A percentile compares a stretch with the other conserved stretches of the same genome.
phyloP scores from a whole-genome alignment of 768 basidiomycete species.

The Boletus sensibilis region DNA sequence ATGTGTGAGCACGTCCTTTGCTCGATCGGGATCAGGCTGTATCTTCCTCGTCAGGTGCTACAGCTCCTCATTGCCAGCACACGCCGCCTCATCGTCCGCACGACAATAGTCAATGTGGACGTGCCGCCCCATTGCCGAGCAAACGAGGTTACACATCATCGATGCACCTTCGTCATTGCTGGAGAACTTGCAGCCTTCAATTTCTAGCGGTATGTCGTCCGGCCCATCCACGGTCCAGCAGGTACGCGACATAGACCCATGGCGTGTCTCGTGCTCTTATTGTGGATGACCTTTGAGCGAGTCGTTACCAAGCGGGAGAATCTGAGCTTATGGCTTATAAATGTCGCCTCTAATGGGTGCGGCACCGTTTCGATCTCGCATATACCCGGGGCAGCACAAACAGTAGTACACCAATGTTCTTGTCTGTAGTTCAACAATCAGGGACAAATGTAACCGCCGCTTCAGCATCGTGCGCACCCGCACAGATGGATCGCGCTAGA shows the following conservation, averaged over 20 bases:
- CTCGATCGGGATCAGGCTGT: slow-evolving; percentile 43
- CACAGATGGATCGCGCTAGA: slow-evolving; percentile 48
- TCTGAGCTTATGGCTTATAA: slow-evolving; percentile 34
- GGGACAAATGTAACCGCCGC: not conserved
- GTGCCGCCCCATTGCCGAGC: slow-evolving; percentile 55
- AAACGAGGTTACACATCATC: slow-evolving; percentile 61
- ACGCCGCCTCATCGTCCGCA: slow-evolving; percentile 35
- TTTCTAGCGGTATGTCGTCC: slow-evolving; percentile 49
- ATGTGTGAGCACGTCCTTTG: slow-evolving; percentile 58
- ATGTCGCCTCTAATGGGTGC: slow-evolving; percentile 61
- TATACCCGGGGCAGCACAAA: slow-evolving; percentile 47
- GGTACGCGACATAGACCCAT: slow-evolving; percentile 61
- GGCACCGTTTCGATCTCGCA: slow-evolving; percentile 61
- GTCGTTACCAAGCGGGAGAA: not conserved
- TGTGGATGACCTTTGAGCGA: slow-evolving; percentile 51
- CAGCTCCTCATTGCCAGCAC: slow-evolving; percentile 40
- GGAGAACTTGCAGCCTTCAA: slow-evolving; percentile 55
- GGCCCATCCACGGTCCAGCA: slow-evolving; percentile 57
- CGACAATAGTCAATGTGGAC: slow-evolving; percentile 58
- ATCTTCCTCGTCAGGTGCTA: slow-evolving; percentile 47
- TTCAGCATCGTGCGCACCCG: slow-evolving; percentile 39
- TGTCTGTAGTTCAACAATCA: slow-evolving; percentile 37
- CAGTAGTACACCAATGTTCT: slow-evolving; percentile 44
- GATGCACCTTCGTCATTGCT: slow-evolving; percentile 57
- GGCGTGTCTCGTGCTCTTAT: slow-evolving; percentile 59